phyloP scores from a whole-genome alignment of 2,329 filamentous ascomycete species.

The Amphichorda felina region DNA sequence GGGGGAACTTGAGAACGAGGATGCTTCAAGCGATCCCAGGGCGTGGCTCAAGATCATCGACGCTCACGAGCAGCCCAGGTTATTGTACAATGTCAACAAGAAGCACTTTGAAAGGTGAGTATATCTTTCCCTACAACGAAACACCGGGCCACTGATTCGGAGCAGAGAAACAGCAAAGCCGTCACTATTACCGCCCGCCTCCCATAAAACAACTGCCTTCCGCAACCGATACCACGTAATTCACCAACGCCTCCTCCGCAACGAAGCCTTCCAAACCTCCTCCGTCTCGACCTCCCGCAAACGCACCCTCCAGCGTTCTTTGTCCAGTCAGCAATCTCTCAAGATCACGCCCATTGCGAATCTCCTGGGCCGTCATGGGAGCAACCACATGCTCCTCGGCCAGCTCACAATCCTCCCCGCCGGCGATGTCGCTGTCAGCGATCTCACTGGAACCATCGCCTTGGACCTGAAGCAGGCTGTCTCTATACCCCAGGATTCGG shows the following conservation, averaged over 20 bases:
- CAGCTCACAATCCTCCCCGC: conserved; percentile 72
- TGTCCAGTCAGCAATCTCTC: conserved; percentile 53
- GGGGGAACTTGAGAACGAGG: conserved; percentile 43
- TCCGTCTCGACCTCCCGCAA: conserved; percentile 51
- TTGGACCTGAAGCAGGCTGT: conserved; percentile 73
- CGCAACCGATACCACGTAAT: conserved; percentile 86
- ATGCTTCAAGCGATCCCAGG: conserved; percentile 57
- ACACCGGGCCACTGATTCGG: too few species aligned
- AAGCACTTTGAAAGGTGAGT: conserved; percentile 80
- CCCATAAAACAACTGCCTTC: conserved; percentile 76
- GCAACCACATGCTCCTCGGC: conserved; percentile 75
- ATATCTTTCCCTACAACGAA: too few species aligned
- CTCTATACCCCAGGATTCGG: conserved; percentile 71
- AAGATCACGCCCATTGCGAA: conserved; percentile 80
- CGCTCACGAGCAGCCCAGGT: conserved; percentile 75
- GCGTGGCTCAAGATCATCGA: conserved; percentile 76
- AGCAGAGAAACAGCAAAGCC: conserved; percentile 48
- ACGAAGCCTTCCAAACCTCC: conserved; percentile 84
- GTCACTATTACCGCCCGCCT: conserved; percentile 62
- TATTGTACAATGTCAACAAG: conserved; percentile 66
- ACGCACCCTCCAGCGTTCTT: conserved; percentile 43
- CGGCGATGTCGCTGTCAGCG: conserved; percentile 70
- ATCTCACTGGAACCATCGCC: conserved; percentile 77
- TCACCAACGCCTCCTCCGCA: conserved; percentile 82
- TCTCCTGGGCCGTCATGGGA: conserved; percentile 67